These are phyloP conservation scores for Cercospora sp. DNA, from an alignment of 2,329 filamentous ascomycete species.

Conservation along the genomic window DNA sequence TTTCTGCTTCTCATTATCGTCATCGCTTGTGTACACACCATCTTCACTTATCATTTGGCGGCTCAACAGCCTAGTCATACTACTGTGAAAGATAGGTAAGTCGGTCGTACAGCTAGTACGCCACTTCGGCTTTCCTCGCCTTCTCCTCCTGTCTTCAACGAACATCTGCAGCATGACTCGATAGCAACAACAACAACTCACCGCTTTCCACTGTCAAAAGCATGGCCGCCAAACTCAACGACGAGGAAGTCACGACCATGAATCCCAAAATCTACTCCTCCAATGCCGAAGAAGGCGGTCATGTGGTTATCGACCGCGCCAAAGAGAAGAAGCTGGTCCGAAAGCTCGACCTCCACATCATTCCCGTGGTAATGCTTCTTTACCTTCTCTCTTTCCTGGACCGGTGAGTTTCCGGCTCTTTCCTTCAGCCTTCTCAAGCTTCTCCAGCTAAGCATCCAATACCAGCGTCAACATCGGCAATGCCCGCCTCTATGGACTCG, in stretches of 20 bases:
- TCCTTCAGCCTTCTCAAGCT: neutral
- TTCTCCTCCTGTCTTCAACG: neutral
- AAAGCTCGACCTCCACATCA: constrained; percentile 64
- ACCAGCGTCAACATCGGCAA: constrained; percentile 50
- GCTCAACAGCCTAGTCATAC: neutral
- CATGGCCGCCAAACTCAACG: neutral
- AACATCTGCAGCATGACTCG: neutral
- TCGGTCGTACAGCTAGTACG: neutral
- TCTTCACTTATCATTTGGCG: neutral
- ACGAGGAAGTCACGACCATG: neutral
- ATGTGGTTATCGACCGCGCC: constrained; percentile 38
- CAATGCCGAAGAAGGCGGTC: constrained; percentile 12
- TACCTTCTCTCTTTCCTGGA: constrained; percentile 78
- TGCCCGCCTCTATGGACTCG: constrained; percentile 64
- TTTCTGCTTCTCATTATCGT: constrained; percentile 1
- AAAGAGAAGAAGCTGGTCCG: constrained; percentile 59
- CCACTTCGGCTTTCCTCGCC: neutral
- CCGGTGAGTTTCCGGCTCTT: constrained; percentile 49
- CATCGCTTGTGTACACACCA: neutral
- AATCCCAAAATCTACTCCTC: neutral
- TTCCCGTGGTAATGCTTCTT: constrained; percentile 67
- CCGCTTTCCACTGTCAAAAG: neutral
- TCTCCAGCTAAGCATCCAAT: neutral
- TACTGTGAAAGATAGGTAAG: neutral
- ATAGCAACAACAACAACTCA: neutral